Conservation (phyloP, 108 stramenopile genomes). For the Conticribra weissflogii region DNA sequence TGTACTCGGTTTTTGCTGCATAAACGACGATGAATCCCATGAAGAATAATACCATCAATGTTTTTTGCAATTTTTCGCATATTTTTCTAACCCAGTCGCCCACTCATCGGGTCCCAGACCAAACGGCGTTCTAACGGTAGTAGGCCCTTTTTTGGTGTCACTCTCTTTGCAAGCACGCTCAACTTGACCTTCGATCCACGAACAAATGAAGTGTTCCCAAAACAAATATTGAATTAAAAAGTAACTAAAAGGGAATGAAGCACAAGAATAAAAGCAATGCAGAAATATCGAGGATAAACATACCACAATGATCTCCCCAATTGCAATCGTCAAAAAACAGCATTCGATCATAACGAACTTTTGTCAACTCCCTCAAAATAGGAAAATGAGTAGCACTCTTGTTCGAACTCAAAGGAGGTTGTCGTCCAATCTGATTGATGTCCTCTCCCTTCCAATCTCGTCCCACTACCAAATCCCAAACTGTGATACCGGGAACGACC, state of each 20-base stretch:
- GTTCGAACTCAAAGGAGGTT: slow-evolving; percentile 77
- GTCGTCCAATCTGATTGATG: slow-evolving; percentile 89
- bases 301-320: slow-evolving; percentile 90
- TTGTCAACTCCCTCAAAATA: slow-evolving; percentile 72
- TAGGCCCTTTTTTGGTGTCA: slow-evolving; percentile 57
- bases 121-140: slow-evolving; percentile 66
- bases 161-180: slow-evolving; percentile 65
- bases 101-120: slow-evolving; percentile 71
- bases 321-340: slow-evolving; percentile 95
- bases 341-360: slow-evolving; percentile 89
- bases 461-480: slow-evolving; percentile 75
- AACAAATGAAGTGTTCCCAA: too few species aligned
- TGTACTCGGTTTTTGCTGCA: too few species aligned
- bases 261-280: too few species aligned
- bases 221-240: too few species aligned
- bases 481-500: slow-evolving; percentile 78
- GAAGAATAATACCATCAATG: not conserved
- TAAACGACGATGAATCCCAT: too few species aligned
- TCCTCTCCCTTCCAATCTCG: slow-evolving; percentile 81
- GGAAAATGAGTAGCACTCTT: slow-evolving; percentile 91
- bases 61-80: slow-evolving; percentile 38
- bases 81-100: slow-evolving; percentile 64
- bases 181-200: too few species aligned
- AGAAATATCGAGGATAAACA: too few species aligned
- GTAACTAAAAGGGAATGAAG: too few species aligned